phyloP scores from a whole-genome alignment of 352 stramenopile species.

The Heterotrichella gracilis region DNA sequence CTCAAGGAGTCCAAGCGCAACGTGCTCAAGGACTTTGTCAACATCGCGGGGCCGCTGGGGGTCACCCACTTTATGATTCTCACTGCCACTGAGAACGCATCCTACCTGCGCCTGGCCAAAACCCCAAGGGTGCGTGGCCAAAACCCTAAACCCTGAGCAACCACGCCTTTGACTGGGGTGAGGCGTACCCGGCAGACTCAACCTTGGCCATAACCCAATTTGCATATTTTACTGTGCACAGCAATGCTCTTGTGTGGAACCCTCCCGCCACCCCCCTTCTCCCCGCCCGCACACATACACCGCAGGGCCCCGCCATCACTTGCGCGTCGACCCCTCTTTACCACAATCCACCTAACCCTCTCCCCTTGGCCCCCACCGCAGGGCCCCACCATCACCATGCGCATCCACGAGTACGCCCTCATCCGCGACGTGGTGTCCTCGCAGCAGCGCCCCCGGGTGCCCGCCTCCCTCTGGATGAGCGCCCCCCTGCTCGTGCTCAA shows the following conservation, averaged over 20 bases:
- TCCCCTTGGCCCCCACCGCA: conserved; percentile 52
- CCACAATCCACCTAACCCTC: no score
- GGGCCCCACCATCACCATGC: conserved; percentile 67
- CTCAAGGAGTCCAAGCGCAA: conserved; percentile 50
- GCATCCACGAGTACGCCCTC: neutral
- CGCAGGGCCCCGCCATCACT: no score
- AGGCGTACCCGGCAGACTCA: no score
- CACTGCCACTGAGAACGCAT: conserved; percentile 53
- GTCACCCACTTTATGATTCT: conserved; percentile 84
- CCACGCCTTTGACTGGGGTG: no score
- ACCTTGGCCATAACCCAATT: no score
- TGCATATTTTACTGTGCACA: no score
- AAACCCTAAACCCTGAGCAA: no score
- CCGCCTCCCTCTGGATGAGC: conserved; percentile 40
- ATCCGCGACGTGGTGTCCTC: conserved; percentile 38
- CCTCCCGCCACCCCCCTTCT: no score
- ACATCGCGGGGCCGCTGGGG: conserved; percentile 50
- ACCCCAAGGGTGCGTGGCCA: no score
- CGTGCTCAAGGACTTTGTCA: conserved; percentile 55
- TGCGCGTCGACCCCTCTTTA: no score
- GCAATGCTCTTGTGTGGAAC: no score
- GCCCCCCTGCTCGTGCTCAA: conserved; percentile 79
- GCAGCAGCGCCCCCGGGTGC: conserved; percentile 51
- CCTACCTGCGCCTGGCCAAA: conserved; percentile 69
- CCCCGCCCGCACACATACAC: no score